Percentiles rank a stretch among this genome's conserved stretches.
phyloP scores from a whole-genome alignment of 1,284 basidiomycete species.

The Marasmius fiardii region DNA sequence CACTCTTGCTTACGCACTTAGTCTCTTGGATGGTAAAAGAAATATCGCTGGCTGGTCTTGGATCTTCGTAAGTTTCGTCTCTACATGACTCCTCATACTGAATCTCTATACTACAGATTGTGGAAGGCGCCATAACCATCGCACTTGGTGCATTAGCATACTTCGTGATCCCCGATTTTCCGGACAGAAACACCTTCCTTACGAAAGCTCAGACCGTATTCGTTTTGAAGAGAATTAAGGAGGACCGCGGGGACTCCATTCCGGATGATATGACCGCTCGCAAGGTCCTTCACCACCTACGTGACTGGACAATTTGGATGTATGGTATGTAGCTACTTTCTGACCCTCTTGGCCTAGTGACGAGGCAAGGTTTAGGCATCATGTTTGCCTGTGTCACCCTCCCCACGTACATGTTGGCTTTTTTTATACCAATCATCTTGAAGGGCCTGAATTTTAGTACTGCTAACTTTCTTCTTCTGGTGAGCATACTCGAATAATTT shows the following conservation, averaged over 20 bases:
- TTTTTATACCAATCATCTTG: constrained; percentile 41
- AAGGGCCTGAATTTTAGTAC: constrained; percentile 31
- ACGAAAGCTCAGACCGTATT: constrained; percentile 5
- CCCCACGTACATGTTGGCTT: constrained; percentile 38
- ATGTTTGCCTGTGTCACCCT: constrained; percentile 40
- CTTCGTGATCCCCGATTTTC: constrained; percentile 9
- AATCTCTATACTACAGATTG: constrained; percentile 7
- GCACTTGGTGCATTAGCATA: constrained; percentile 2
- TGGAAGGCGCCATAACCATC: constrained; percentile 11
- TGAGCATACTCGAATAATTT: constrained; percentile 14
- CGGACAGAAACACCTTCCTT: constrained; percentile 11
- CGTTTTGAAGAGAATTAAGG: constrained; percentile 4
- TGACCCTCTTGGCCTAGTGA: not conserved
- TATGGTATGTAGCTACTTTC: constrained; percentile 27
- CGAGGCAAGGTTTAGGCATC: constrained; percentile 22
- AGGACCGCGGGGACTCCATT: constrained; percentile 11
- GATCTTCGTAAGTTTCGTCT: constrained; percentile 9
- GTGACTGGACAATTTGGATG: constrained; percentile 42
- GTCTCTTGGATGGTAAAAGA: constrained; percentile 7
- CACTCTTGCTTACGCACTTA: constrained; percentile 15
- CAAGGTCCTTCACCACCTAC: constrained; percentile 34
- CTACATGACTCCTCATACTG: not conserved
- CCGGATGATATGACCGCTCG: constrained; percentile 33
- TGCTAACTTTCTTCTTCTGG: constrained; percentile 28
- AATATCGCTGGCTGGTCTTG: constrained; percentile 11